These are phyloP conservation scores for Lanmaoa pseudosensibilis DNA, from an alignment of 768 basidiomycete species.

Conservation along the genomic window DNA sequence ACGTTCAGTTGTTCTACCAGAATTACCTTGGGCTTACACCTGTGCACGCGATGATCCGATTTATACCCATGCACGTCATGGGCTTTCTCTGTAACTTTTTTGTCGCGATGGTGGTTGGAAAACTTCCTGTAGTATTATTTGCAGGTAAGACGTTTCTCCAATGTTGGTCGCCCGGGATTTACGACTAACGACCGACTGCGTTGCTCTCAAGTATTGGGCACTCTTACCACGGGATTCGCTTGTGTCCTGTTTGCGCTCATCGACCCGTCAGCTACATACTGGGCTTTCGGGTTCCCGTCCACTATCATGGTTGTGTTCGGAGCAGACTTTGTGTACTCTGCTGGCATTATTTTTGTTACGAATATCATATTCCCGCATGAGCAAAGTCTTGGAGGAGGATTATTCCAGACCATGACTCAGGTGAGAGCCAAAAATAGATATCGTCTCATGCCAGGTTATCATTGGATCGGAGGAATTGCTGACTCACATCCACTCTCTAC, in stretches of 20 bases:
- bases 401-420: slow-evolving; percentile 81
- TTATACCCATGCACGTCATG: slow-evolving; percentile 70
- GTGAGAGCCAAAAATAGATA: slow-evolving; percentile 31
- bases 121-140: slow-evolving; percentile 55
- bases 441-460: background rate
- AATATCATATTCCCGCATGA: slow-evolving; percentile 65
- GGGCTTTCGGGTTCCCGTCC: slow-evolving; percentile 76
- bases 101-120: slow-evolving; percentile 58
- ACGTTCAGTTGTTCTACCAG: slow-evolving; percentile 66
- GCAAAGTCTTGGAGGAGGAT: slow-evolving; percentile 71
- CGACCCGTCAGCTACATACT: slow-evolving; percentile 54
- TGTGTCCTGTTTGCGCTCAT: slow-evolving; percentile 71
- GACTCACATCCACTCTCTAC: background rate
- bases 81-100: slow-evolving; percentile 65
- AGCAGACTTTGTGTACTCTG: slow-evolving; percentile 73
- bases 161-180: background rate
- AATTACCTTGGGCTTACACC: slow-evolving; percentile 55
- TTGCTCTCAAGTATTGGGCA: slow-evolving; percentile 46
- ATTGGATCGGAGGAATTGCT: background rate
- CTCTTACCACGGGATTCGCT: slow-evolving; percentile 55
- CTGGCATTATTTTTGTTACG: slow-evolving; percentile 74
- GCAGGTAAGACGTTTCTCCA: slow-evolving; percentile 42
- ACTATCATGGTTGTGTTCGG: slow-evolving; percentile 66
- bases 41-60: slow-evolving; percentile 59
- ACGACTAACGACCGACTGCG: background rate